Evolutionary conservation across 1,284 basidiomycete species (phyloP), one percentile per base, ranked within the genome.

Genomic region (Schizopora paradoxa): DNA sequence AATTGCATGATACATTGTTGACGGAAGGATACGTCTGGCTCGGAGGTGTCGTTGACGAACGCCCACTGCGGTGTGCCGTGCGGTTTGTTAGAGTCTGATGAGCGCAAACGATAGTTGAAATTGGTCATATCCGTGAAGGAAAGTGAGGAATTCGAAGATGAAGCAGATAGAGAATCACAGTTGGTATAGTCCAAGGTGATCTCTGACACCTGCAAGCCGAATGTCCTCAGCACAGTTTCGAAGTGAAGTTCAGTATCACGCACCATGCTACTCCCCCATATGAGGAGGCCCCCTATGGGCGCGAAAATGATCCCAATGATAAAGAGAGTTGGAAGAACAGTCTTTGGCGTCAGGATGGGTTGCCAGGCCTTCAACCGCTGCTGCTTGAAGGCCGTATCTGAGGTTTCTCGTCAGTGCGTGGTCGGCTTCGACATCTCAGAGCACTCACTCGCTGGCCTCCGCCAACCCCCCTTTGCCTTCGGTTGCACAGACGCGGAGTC

Each of bases 341-440:
- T 95, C 66, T 92, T 92, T 2, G 96, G 96, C 0, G 95, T 98
- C 33, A 99, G 77, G 62, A 99, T 97, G 14, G 96, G 96, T 74
- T 99, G 96, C 96, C 96, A 99, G 59, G 96, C 96, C 71, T 98
- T 98, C 61, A 99, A 79, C 47, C 96, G 89, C 68, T 99, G 96
- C 66, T 99, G 96, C 71, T 97, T 98, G 80, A 98, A 97, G 35
- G 95, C 95, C 42, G 95, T 99, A 68, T 98, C 92, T 79, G 59
- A 34, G 48, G 21, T 33, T 29, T 28, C 21, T 35, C 13, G 26
- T 43, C 38, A 48, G 43, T 6, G n/a, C 22, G 38, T 16, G n/a
- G 38, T 27, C 22, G 21, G 18, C 33, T 16, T 35, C 33, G 14
- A 14, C 33, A 23, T 35, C 5, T 23, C 41, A 33, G n/a, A n/a